Evolutionary conservation across 2,329 filamentous ascomycete species (phyloP), one percentile per base, ranked within the genome.

Genomic region (Scedosporium dehoogii): DNA sequence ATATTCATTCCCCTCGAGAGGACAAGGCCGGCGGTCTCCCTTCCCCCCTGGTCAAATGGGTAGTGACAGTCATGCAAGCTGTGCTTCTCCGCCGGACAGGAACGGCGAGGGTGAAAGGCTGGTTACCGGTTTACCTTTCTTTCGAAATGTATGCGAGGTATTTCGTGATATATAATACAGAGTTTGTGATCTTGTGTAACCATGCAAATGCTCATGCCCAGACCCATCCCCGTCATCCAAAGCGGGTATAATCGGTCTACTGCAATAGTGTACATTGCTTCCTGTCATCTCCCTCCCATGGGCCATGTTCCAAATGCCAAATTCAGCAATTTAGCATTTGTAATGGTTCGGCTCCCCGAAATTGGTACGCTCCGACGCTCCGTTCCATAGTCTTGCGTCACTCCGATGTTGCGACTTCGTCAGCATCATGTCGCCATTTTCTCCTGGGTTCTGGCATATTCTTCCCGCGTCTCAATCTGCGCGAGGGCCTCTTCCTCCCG

Each of bases 401-500:
- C 33, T 38, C 14, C 5, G n/a, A n/a, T n/a, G n/a, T n/a, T n/a
- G n/a, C 2, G 51, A 16, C 41, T 6, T 23, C 25, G 48, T 55
- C 51, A 16, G 29, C 14, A 56, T 57, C 6, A 53, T 25, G 33
- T 58, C 60, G 46, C 60, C 48, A 41, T 48, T 23, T 63, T 61
- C 12, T 18, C n/a, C 14, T 61, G 18, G 42, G 4, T 6, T n/a
- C 33, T 42, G 6, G 51, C 23, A 9, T 33, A 2, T 25, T 14
- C 21, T 16, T 63, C 61, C 62, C 59, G 60, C 38, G 70, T 66
- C 61, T 67, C 66, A 41, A 68, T 65, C 67, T 74, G 73, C 58
- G 69, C 72, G 57, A 73, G 63, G 27, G 62, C 65, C 63, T 69
- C 72, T 68, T 81, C 79, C 10, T 71, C 66, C 53, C 76, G 69